Percentiles rank a stretch among this genome's conserved stretches.
phyloP scores from a whole-genome alignment of 2,329 filamentous ascomycete genomes.

The Ambrosiella beaveri region DNA sequence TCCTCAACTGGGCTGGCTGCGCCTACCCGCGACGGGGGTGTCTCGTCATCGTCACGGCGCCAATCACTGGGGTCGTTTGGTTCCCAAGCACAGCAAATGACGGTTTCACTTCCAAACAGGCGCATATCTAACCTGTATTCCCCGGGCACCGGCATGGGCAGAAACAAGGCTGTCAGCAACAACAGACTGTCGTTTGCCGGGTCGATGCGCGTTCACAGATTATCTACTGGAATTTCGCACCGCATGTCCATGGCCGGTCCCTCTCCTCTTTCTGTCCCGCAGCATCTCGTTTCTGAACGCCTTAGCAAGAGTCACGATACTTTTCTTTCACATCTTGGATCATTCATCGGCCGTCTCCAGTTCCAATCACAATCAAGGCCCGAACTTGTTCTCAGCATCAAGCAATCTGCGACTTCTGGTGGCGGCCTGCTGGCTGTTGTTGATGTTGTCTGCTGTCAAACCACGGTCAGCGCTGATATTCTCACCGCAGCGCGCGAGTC shows the following conservation, averaged over 20 bases:
- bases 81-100: constrained; percentile 23
- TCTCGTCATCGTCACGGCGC: constrained; percentile 7
- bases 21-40: not conserved
- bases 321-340: constrained; percentile 79
- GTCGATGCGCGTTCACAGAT: constrained; percentile 25
- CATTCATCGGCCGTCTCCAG: constrained; percentile 79
- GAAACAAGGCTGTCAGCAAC: constrained; percentile 16
- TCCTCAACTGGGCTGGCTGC: not conserved
- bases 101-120: constrained; percentile 23
- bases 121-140: constrained; percentile 30
- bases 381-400: constrained; percentile 66
- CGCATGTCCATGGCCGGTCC: constrained; percentile 60
- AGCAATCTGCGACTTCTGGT: constrained; percentile 68
- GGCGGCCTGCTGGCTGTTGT: constrained; percentile 63
- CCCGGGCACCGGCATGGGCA: constrained; percentile 13
- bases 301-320: constrained; percentile 67
- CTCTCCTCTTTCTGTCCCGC: constrained; percentile 38
- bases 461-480: constrained; percentile 46
- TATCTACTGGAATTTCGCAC: constrained; percentile 45
- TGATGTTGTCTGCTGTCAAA: constrained; percentile 66
- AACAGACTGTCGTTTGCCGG: constrained; percentile 23
- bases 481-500: constrained; percentile 52
- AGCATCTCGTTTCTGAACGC: constrained; percentile 67
- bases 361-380: constrained; percentile 80
- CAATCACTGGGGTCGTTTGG: constrained; percentile 16